Percentiles rank a stretch among this genome's conserved stretches.
These are phyloP conservation scores for Metroxylon sagu DNA, from an alignment of 176 grass and related monocot genomes.

Conservation along the genomic window DNA sequence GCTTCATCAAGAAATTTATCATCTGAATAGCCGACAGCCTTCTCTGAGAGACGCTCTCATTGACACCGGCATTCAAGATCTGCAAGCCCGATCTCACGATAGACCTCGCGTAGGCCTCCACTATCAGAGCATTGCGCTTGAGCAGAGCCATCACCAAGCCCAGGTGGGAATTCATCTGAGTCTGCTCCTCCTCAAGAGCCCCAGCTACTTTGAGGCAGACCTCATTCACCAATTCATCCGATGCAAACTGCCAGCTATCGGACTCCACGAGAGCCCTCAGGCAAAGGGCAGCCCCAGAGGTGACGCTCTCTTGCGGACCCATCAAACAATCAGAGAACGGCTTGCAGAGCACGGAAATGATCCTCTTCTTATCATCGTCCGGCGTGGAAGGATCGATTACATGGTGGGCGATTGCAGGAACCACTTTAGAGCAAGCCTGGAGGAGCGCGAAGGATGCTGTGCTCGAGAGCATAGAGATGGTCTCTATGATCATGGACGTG, in stretches of 20 bases:
- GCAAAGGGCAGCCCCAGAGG: conserved; percentile 49
- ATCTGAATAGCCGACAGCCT: conserved; percentile 49
- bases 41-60: conserved; percentile 13
- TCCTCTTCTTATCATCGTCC: conserved; percentile 37
- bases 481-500: conserved; percentile 28
- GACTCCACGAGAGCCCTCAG: conserved; percentile 41
- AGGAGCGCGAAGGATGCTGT: conserved; percentile 18
- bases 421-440: conserved; percentile 32
- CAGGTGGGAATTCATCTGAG: conserved; percentile 38
- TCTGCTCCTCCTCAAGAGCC: conserved; percentile 38
- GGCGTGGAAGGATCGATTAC: conserved; percentile 35
- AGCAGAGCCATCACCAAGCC: conserved; percentile 40
- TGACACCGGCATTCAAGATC: conserved; percentile 25
- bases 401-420: conserved; percentile 39
- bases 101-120: conserved; percentile 64
- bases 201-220: conserved; percentile 55
- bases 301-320: conserved; percentile 31
- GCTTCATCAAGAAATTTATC: conserved; percentile 51
- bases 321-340: conserved; percentile 60
- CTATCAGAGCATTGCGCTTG: conserved; percentile 28
- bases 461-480: conserved; percentile 29
- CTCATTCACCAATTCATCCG: conserved; percentile 43
- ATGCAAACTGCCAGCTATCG: conserved; percentile 47
- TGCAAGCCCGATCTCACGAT: conserved; percentile 55
- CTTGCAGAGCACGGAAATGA: conserved; percentile 27